A percentile compares a stretch with the other conserved stretches of the same genome.
Evolutionary conservation across 148 eudicot species (phyloP).

Genomic region (Talinum fruticosum): DNA sequence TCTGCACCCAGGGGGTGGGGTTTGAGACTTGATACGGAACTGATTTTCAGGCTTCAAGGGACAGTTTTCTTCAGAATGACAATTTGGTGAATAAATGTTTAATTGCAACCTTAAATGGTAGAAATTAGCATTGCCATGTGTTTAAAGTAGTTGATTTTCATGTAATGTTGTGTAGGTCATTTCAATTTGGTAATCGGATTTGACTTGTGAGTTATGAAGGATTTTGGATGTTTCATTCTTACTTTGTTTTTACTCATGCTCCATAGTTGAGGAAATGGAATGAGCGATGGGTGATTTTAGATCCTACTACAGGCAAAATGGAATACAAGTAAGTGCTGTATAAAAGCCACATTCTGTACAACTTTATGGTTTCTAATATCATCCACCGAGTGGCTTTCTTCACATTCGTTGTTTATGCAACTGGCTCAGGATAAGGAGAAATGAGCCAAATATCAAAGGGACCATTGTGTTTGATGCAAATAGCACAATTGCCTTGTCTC

Average conservation of each 20-base stretch:
- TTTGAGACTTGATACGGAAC: neutral
- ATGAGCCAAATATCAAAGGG: conserved; percentile 89
- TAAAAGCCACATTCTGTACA: neutral
- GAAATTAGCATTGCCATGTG: neutral
- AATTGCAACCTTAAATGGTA: neutral
- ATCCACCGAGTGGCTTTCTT: neutral
- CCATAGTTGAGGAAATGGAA: conserved; percentile 91
- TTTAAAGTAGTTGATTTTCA: neutral
- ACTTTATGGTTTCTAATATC: neutral
- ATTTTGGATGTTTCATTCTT: neutral
- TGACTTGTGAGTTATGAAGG: neutral
- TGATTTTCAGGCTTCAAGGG: neutral
- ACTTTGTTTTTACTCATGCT: conserved; percentile 4
- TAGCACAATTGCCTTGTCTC: conserved; percentile 87
- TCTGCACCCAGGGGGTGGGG: neutral
- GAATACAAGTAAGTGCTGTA: conserved; percentile 80
- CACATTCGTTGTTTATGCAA: neutral
- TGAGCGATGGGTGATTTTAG: conserved; percentile 94
- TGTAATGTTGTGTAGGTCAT: neutral
- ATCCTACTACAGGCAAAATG: conserved; percentile 98
- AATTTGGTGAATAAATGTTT: neutral
- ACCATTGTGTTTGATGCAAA: conserved; percentile 77
- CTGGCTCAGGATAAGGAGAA: conserved; percentile 68
- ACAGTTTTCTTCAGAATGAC: neutral
- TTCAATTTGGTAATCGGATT: neutral